A percentile compares a stretch with the other conserved stretches of the same genome.
These are phyloP conservation scores for Cladorrhinum sp. DNA, from an alignment of 2,329 filamentous ascomycete species.

Conservation along the genomic window DNA sequence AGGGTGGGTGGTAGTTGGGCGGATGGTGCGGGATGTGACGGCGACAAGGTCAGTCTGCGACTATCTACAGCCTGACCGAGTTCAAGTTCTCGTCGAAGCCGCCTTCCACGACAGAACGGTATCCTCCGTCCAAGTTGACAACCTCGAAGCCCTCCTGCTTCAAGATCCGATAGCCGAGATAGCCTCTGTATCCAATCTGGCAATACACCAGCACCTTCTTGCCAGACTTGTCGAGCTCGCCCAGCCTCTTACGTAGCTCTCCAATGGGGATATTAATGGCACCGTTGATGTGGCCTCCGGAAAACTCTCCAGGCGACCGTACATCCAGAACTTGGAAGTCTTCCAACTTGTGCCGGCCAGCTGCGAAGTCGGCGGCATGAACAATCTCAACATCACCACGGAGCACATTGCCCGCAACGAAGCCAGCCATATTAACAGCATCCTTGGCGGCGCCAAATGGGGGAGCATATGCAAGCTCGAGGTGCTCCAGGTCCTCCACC, in stretches of 20 bases:
- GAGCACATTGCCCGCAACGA: conserved; percentile 28
- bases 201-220: conserved; percentile 25
- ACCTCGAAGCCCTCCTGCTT: conserved; percentile 24
- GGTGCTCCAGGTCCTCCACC: conserved; percentile 28
- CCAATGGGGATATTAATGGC: conserved; percentile 18
- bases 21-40: neutral
- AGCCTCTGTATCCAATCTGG: conserved; percentile 25
- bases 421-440: conserved; percentile 31
- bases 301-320: conserved; percentile 15
- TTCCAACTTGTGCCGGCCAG: neutral
- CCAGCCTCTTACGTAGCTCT: conserved; percentile 14
- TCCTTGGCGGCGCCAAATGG: conserved; percentile 30
- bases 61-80: neutral
- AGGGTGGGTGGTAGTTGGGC: neutral
- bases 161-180: conserved; percentile 22
- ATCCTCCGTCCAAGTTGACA: conserved; percentile 21
- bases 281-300: conserved; percentile 11
- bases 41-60: neutral
- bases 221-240: conserved; percentile 19
- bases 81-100: neutral
- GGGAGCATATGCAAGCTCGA: conserved; percentile 30
- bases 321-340: conserved; percentile 20
- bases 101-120: neutral
- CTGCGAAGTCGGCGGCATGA: conserved; percentile 21
- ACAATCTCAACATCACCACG: conserved; percentile 26